Evolutionary conservation across 2,329 filamentous ascomycete species (phyloP).

Genomic region (Pseudogymnoascus sp.): DNA sequence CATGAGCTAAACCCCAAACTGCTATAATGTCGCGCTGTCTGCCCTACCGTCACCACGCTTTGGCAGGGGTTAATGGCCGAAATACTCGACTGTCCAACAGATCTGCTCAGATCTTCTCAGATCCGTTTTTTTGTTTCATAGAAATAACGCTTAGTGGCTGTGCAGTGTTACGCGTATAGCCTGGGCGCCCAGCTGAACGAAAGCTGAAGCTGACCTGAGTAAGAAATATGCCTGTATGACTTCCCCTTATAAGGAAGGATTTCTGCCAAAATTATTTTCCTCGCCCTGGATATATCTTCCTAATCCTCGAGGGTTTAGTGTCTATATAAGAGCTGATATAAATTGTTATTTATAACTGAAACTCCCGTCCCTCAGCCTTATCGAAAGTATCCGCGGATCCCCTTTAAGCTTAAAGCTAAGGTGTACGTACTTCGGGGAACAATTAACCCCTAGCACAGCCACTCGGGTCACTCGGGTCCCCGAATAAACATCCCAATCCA

Average conservation of each 20-base stretch:
- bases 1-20: neutral
- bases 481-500: neutral
- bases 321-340: neutral
- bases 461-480: neutral
- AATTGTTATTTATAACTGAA: neutral
- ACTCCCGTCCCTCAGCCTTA: neutral
- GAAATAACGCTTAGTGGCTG: neutral
- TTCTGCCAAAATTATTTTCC: neutral
- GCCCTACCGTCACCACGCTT: neutral
- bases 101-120: neutral
- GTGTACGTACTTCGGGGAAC: neutral
- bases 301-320: too few relatives aligned
- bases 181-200: neutral
- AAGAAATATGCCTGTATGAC: neutral
- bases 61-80: neutral
- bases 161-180: neutral
- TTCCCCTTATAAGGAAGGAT: neutral
- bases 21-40: neutral
- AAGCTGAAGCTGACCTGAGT: neutral
- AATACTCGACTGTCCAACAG: neutral
- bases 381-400: constrained; percentile 1
- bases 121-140: neutral
- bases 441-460: neutral
- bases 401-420: constrained; percentile 3
- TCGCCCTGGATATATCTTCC: neutral